These are phyloP conservation scores for Bruguiera sexangula DNA, from an alignment of 345 rosid species.

Conservation along the genomic window DNA sequence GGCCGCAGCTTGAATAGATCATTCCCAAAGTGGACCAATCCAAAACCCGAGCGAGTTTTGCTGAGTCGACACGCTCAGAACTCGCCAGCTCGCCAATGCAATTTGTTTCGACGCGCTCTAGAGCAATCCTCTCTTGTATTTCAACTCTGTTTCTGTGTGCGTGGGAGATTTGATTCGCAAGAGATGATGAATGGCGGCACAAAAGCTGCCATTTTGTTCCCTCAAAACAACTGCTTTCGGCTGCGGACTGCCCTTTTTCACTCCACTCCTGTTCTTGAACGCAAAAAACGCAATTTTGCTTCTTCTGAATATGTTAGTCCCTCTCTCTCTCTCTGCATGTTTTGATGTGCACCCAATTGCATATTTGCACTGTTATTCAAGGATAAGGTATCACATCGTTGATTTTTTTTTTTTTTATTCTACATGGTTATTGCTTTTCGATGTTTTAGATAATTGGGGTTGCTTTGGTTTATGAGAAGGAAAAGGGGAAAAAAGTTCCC, in stretches of 20 bases:
- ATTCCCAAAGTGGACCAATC: no score
- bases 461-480: not conserved
- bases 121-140: no score
- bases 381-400: no score
- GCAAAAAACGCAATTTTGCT: slow-evolving; percentile 41
- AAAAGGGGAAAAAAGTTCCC: not conserved
- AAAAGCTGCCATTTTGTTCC: slow-evolving; percentile 40
- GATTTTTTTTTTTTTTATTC: not conserved
- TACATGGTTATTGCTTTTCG: not conserved
- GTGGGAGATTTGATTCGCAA: slow-evolving; percentile 1
- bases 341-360: no score
- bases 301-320: slow-evolving; percentile 40
- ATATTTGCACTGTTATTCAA: no score
- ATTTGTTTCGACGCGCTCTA: no score
- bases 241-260: slow-evolving; percentile 47
- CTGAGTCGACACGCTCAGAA: no score
- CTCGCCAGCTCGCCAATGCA: no score
- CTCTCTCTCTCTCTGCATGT: not conserved
- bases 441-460: slow-evolving; percentile 4
- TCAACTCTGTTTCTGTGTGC: no score
- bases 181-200: slow-evolving; percentile 40
- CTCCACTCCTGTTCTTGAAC: slow-evolving; percentile 60
- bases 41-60: no score
- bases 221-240: slow-evolving; percentile 28
- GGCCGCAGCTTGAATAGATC: no score